phyloP scores from a whole-genome alignment of 192 early-diverging fungal species.

The Lunasporangiospora selenospora region DNA sequence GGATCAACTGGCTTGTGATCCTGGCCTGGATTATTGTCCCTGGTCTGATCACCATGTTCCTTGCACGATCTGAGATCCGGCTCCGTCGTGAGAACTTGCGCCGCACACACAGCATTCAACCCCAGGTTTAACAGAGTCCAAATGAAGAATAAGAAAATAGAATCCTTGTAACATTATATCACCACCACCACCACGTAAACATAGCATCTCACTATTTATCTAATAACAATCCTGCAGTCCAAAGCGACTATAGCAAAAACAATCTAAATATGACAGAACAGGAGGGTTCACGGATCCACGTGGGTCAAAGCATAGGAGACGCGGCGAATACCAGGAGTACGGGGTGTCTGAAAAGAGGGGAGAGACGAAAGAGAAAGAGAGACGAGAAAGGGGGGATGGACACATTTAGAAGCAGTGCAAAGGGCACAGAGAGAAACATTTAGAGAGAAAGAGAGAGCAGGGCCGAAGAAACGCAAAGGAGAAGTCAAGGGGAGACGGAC shows the following conservation, averaged over 20 bases:
- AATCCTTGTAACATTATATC: background rate
- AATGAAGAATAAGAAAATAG: background rate
- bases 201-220: background rate
- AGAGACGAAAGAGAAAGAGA: background rate
- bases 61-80: constrained; percentile 43
- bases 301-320: background rate
- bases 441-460: background rate
- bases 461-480: background rate
- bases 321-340: too few relatives aligned
- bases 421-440: too few relatives aligned
- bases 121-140: background rate
- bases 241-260: too few relatives aligned
- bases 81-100: constrained; percentile 40
- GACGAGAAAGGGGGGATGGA: background rate
- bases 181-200: background rate
- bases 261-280: too few relatives aligned
- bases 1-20: constrained; percentile 47
- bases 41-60: constrained; percentile 11
- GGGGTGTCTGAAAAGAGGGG: too few relatives aligned
- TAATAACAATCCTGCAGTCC: background rate
- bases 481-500: background rate
- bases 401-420: too few relatives aligned
- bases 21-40: constrained; percentile 34
- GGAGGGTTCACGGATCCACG: background rate
- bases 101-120: constrained; percentile 13